Evolutionary conservation across 345 rosid genomes (phyloP).

Genomic region (Bruguiera sexangula): DNA sequence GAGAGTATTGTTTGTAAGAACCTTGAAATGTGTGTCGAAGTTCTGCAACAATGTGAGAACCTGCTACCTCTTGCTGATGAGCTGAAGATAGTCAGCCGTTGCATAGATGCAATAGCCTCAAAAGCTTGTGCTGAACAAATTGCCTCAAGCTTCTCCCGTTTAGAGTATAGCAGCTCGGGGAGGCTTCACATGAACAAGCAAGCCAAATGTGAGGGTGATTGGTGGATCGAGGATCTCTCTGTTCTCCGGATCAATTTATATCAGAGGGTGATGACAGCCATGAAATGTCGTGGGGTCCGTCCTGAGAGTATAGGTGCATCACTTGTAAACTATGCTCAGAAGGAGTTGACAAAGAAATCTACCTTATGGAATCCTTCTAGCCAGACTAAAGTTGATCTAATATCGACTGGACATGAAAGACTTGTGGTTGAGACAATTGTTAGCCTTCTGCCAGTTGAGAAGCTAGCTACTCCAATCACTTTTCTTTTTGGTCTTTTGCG

Average conservation of each 20-base stretch:
- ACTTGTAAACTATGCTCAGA: slow-evolving; percentile 78
- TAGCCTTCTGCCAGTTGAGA: slow-evolving; percentile 79
- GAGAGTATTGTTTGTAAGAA: slow-evolving; percentile 81
- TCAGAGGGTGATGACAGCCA: slow-evolving; percentile 75
- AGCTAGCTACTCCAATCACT: slow-evolving; percentile 77
- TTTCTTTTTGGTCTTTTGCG: slow-evolving; percentile 85
- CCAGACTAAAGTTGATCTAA: slow-evolving; percentile 47
- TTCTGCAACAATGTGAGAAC: slow-evolving; percentile 80
- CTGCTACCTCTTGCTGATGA: slow-evolving; percentile 94
- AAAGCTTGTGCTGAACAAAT: slow-evolving; percentile 91
- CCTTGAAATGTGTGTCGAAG: slow-evolving; percentile 83
- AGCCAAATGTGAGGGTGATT: slow-evolving; percentile 73
- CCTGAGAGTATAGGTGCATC: slow-evolving; percentile 95
- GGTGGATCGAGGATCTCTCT: slow-evolving; percentile 97
- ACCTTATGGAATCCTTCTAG: slow-evolving; percentile 54
- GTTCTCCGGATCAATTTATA: slow-evolving; percentile 78
- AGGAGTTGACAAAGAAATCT: slow-evolving; percentile 79
- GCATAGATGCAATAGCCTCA: slow-evolving; percentile 89
- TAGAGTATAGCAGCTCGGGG: slow-evolving; percentile 97
- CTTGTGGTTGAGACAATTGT: slow-evolving; percentile 78
- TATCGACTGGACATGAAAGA: slow-evolving; percentile 57
- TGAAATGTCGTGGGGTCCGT: slow-evolving; percentile 94
- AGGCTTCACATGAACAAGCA: slow-evolving; percentile 92
- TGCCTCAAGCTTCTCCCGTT: slow-evolving; percentile 89
- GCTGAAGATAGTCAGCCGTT: slow-evolving; percentile 66